Evolutionary conservation across 768 basidiomycete genomes (phyloP).

Genomic region (Tylopilus sp.): DNA sequence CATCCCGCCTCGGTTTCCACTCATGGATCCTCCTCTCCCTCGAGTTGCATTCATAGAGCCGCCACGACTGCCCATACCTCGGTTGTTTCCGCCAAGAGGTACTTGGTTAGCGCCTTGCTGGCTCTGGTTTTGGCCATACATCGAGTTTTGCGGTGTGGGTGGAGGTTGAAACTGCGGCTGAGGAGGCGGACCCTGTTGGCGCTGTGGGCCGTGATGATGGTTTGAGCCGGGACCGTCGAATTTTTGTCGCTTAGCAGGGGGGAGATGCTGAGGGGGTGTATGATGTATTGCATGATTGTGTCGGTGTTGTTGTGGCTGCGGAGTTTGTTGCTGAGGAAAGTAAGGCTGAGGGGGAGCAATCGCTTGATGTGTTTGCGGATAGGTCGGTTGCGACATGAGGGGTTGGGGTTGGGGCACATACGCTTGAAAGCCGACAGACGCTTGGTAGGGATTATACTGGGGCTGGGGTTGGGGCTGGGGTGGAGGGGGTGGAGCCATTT

Average conservation of each 20-base stretch:
- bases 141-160: conserved; percentile 24
- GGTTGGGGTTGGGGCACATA: conserved; percentile 65
- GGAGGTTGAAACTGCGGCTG: conserved; percentile 57
- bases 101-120: conserved; percentile 44
- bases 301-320: conserved; percentile 41
- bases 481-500: conserved; percentile 48
- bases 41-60: conserved; percentile 30
- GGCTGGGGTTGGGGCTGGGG: conserved; percentile 58
- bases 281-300: conserved; percentile 54
- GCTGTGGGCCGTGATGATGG: conserved; percentile 36
- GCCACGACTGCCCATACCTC: conserved; percentile 44
- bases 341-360: conserved; percentile 41
- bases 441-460: conserved; percentile 75
- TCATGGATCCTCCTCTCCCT: conserved; percentile 51
- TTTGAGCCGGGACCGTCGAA: conserved; percentile 74
- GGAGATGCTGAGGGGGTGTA: conserved; percentile 73
- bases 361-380: conserved; percentile 40
- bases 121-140: conserved; percentile 33
- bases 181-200: conserved; percentile 47
- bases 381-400: conserved; percentile 46
- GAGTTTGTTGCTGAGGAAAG: conserved; percentile 37
- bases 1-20: conserved; percentile 42
- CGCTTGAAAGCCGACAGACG: conserved; percentile 58
- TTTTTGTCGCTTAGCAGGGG: conserved; percentile 87
- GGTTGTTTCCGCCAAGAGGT: conserved; percentile 39